A percentile compares a stretch with the other conserved stretches of the same genome.
These are phyloP conservation scores for Thozetella sp. DNA, from an alignment of 495 filamentous ascomycete genomes.

Conservation along the genomic window DNA sequence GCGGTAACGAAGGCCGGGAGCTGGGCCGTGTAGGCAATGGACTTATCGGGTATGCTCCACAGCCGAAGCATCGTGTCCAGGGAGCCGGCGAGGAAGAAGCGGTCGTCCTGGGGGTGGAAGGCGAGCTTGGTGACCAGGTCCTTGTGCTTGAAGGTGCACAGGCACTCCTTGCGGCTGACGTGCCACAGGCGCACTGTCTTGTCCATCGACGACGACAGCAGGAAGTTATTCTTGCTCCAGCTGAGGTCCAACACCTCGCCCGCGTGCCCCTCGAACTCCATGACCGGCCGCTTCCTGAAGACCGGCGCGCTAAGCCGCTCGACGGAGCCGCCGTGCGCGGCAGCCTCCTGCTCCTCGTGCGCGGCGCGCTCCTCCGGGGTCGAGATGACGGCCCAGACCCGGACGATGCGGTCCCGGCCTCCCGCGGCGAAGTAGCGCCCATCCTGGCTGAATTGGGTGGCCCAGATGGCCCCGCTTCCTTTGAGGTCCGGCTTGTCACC, in stretches of 20 bases:
- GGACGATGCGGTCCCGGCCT: conserved; percentile 82
- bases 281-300: conserved; percentile 76
- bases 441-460: conserved; percentile 90
- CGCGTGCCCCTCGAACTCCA: conserved; percentile 83
- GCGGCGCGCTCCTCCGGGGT: conserved; percentile 75
- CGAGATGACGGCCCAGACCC: conserved; percentile 89
- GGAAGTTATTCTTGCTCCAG: conserved; percentile 99
- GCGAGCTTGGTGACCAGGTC: conserved; percentile 95
- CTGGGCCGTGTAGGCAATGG: conserved; percentile 82
- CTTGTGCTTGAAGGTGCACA: conserved; percentile 95
- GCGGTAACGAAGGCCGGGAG: conserved; percentile 90
- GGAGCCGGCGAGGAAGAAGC: conserved; percentile 94
- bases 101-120: conserved; percentile 93
- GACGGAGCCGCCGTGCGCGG: conserved; percentile 33
- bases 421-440: conserved; percentile 89
- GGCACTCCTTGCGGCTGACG: conserved; percentile 78
- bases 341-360: conserved; percentile 72
- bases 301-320: conserved; percentile 85
- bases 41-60: conserved; percentile 98
- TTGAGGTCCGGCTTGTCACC: conserved; percentile 29
- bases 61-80: conserved; percentile 89
- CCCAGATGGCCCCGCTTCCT: conserved; percentile 75
- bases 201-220: conserved; percentile 97
- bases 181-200: conserved; percentile 98
- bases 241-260: conserved; percentile 88